Conservation (phyloP, 179 eudicot genomes). For the Gypsophila paniculata region DNA sequence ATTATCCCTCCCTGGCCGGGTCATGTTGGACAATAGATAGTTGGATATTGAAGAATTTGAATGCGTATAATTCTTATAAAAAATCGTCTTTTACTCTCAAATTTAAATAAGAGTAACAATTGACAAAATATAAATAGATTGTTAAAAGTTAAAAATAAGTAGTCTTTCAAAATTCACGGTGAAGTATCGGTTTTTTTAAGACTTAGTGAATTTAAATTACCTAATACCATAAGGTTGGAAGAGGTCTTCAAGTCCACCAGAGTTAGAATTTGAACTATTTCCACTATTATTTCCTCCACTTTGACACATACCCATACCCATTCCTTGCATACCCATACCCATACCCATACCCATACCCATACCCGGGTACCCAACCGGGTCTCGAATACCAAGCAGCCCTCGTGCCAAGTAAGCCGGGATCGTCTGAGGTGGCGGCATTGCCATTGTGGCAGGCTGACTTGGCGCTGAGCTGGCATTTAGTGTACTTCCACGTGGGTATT, state of each 20-base stretch:
- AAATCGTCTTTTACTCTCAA: no score
- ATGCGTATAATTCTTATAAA: no score
- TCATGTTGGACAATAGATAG: no score
- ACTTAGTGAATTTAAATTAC: slow-evolving; percentile 15
- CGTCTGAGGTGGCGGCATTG: slow-evolving; percentile 11
- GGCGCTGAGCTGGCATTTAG: slow-evolving; percentile 7
- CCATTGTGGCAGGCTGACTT: neutral
- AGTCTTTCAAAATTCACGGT: no score
- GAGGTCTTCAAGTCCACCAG: slow-evolving; percentile 67
- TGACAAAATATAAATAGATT: no score
- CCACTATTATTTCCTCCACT: slow-evolving; percentile 7
- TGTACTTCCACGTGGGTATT: slow-evolving; percentile 24
- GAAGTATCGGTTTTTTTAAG: no score
- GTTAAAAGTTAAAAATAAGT: no score
- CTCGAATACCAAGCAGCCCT: slow-evolving; percentile 28
- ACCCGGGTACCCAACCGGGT: slow-evolving; percentile 18
- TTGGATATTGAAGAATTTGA: no score
- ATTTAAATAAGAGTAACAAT: no score
- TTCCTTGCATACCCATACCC: slow-evolving; percentile 29
- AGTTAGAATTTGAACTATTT: slow-evolving; percentile 23
- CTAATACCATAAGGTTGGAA: slow-evolving; percentile 80
- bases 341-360: slow-evolving; percentile 27
- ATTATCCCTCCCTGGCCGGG: no score
- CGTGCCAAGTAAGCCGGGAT: slow-evolving; percentile 27
- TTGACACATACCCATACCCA: slow-evolving; percentile 17